Evolutionary conservation across 1,139 yeast species (phyloP).

Genomic region (Sugiyamaella paludigena): DNA sequence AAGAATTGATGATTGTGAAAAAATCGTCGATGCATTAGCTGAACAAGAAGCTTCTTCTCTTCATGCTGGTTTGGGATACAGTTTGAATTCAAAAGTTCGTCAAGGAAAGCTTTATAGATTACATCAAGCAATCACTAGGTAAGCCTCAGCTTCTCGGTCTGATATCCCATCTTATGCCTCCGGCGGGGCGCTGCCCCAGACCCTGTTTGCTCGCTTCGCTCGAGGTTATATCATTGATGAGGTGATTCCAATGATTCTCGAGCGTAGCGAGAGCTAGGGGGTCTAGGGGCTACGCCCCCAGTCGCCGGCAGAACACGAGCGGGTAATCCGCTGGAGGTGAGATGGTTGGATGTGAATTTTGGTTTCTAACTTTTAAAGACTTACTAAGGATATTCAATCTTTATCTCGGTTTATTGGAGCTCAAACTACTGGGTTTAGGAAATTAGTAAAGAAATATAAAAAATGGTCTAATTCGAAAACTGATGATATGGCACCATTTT

Average conservation of each 20-base stretch:
- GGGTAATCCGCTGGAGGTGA: neutral
- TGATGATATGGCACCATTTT: conserved; percentile 29
- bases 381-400: conserved; percentile 63
- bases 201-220: too few relatives aligned
- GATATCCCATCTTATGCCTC: too few relatives aligned
- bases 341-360: too few relatives aligned
- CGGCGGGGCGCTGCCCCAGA: too few relatives aligned
- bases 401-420: conserved; percentile 71
- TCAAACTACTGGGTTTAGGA: conserved; percentile 78
- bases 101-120: conserved; percentile 33
- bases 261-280: too few relatives aligned
- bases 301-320: too few relatives aligned
- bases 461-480: conserved; percentile 52
- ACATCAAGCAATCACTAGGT: conserved; percentile 36
- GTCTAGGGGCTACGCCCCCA: too few relatives aligned
- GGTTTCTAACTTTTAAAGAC: conserved; percentile 31
- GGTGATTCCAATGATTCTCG: too few relatives aligned
- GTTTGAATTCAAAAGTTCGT: conserved; percentile 28
- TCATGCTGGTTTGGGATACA: conserved; percentile 12
- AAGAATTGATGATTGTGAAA: conserved; percentile 42
- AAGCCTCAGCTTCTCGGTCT: neutral
- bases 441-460: conserved; percentile 73
- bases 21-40: conserved; percentile 38
- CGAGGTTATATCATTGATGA: too few relatives aligned
- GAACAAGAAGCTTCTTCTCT: conserved; percentile 23